These are phyloP conservation scores for Tulasnella sp. DNA, from an alignment of 768 basidiomycete genomes.

Conservation along the genomic window DNA sequence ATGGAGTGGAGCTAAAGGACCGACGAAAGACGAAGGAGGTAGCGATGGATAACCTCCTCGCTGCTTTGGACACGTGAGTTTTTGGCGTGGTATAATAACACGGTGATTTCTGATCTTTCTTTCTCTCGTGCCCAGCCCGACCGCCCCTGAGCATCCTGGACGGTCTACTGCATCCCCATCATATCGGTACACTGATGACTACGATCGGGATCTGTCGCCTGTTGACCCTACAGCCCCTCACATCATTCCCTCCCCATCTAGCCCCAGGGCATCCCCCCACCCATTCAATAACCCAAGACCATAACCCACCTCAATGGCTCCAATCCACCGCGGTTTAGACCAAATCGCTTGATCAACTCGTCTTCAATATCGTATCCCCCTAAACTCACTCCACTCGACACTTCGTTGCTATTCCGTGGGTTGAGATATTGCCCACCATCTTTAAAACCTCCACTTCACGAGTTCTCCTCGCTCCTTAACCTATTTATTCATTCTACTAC, in stretches of 20 bases:
- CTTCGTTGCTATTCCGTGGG: not conserved
- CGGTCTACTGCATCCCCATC: not conserved
- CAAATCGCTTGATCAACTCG: not conserved
- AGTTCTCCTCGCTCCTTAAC: not conserved
- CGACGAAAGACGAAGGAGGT: not conserved
- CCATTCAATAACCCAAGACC: not conserved
- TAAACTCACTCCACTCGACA: not conserved
- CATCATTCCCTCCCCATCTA: not conserved
- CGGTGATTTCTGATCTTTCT: not conserved
- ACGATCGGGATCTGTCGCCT: not conserved
- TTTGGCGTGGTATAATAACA: not conserved
- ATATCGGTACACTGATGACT: not conserved
- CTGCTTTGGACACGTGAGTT: constrained; percentile 8
- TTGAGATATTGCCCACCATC: not conserved
- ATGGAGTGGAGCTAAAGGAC: not conserved
- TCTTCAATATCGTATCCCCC: not conserved
- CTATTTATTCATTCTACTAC: not conserved
- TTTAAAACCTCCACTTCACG: not conserved
- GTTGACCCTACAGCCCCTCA: not conserved
- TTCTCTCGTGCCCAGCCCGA: not conserved
- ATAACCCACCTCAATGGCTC: too few relatives aligned
- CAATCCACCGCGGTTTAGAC: too few relatives aligned
- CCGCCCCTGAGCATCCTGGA: not conserved
- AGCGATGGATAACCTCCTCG: constrained; percentile 1
- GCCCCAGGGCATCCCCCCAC: not conserved